phyloP scores from a whole-genome alignment of 768 basidiomycete genomes.

The Lactarius akahatsu region DNA sequence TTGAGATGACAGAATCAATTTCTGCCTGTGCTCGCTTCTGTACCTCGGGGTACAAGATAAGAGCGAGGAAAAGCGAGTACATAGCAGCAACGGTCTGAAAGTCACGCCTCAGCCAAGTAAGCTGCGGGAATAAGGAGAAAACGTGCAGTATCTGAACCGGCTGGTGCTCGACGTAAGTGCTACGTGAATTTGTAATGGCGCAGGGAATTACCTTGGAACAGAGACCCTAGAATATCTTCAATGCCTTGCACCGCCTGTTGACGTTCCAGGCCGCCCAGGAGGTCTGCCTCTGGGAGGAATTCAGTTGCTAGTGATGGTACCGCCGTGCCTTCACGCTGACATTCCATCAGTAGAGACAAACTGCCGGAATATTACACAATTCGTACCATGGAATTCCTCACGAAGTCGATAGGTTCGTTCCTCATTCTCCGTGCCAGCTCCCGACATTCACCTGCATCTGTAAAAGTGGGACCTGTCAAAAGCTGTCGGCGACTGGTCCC shows the following conservation, averaged over 20 bases:
- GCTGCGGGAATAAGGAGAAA: background rate
- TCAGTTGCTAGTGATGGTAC: background rate
- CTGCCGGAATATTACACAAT: background rate
- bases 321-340: slow-evolving; percentile 1
- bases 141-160: slow-evolving; percentile 19
- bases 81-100: slow-evolving; percentile 22
- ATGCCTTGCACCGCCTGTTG: background rate
- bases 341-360: background rate
- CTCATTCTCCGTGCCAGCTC: background rate
- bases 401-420: slow-evolving; percentile 4
- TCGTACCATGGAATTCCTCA: slow-evolving; percentile 4
- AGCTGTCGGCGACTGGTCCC: too few relatives aligned
- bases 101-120: background rate
- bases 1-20: slow-evolving; percentile 29
- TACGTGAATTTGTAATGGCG: background rate
- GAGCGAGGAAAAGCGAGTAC: slow-evolving; percentile 33
- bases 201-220: slow-evolving; percentile 6
- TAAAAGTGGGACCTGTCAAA: too few relatives aligned
- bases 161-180: background rate
- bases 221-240: slow-evolving; percentile 10
- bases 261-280: background rate
- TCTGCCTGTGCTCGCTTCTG: slow-evolving; percentile 32
- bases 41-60: slow-evolving; percentile 33
- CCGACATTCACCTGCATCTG: too few relatives aligned
- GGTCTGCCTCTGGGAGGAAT: background rate